phyloP scores from a whole-genome alignment of 805 yeast genomes.

The Saccharomycopsis vini region DNA sequence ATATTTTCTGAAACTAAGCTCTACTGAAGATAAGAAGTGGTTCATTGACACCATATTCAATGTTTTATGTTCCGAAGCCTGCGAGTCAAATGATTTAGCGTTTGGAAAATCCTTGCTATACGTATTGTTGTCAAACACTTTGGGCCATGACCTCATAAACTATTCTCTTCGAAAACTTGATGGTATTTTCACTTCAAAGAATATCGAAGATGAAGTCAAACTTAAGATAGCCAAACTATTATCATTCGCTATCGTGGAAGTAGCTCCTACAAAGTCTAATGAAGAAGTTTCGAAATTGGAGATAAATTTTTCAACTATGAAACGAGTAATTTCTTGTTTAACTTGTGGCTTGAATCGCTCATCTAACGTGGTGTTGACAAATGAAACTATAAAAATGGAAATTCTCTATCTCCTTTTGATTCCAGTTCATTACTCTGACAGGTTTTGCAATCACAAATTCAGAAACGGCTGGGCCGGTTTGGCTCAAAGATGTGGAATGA shows the following conservation, averaged over 20 bases:
- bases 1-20: slow-evolving; percentile 40
- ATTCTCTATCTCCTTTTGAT: too few relatives aligned
- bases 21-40: slow-evolving; percentile 44
- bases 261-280: neutral
- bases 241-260: neutral
- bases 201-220: neutral
- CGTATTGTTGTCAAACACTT: neutral
- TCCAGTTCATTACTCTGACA: too few relatives aligned
- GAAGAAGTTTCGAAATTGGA: slow-evolving; percentile 22
- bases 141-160: neutral
- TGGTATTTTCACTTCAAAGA: neutral
- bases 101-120: slow-evolving; percentile 10
- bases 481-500: slow-evolving; percentile 47
- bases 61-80: slow-evolving; percentile 17
- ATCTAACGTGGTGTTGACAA: slow-evolving; percentile 23
- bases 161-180: neutral
- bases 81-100: too few relatives aligned
- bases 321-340: slow-evolving; percentile 32
- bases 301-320: slow-evolving; percentile 25
- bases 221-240: neutral
- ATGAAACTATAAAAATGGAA: too few relatives aligned
- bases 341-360: slow-evolving; percentile 23
- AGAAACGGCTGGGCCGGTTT: slow-evolving; percentile 72
- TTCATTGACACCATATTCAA: slow-evolving; percentile 35
- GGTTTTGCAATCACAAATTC: too few relatives aligned